A percentile compares a stretch with the other conserved stretches of the same genome.
Conservation (phyloP, 2,329 filamentous ascomycete genomes). For the Aureobasidium sp. region DNA sequence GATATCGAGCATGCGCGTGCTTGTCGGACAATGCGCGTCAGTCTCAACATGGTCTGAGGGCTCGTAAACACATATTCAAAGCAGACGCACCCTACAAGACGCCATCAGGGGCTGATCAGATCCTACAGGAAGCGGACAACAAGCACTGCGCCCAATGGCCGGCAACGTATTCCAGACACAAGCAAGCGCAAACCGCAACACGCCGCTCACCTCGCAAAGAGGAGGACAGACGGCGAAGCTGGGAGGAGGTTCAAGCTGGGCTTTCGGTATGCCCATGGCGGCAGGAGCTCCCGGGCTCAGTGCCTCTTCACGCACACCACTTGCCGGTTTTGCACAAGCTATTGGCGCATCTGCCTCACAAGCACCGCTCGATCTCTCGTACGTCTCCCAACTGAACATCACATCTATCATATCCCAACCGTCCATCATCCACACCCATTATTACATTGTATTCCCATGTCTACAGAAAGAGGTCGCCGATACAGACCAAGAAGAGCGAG, state of each 20-base stretch:
- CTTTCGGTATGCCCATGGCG: slow-evolving; percentile 18
- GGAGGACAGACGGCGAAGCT: slow-evolving; percentile 19
- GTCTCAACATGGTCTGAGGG: background rate
- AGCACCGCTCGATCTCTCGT: slow-evolving; percentile 19
- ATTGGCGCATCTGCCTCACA: slow-evolving; percentile 17
- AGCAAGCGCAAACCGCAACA: slow-evolving; percentile 17
- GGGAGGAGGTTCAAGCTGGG: slow-evolving; percentile 18
- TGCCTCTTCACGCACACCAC: slow-evolving; percentile 16
- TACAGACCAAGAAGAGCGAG: background rate
- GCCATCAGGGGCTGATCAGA: background rate
- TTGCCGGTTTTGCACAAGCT: slow-evolving; percentile 20
- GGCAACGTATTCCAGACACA: slow-evolving; percentile 43
- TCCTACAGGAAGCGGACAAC: slow-evolving; percentile 41
- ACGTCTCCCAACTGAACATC: slow-evolving; percentile 7
- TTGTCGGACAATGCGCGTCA: background rate
- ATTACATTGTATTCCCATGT: background rate
- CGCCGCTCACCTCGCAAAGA: slow-evolving; percentile 18
- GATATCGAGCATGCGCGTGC: background rate
- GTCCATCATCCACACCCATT: background rate
- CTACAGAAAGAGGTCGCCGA: background rate
- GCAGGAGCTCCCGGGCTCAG: slow-evolving; percentile 16
- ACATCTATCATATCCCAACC: background rate
- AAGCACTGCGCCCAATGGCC: slow-evolving; percentile 47
- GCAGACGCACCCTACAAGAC: background rate
- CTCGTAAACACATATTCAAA: background rate